Base-by-base conservation (phyloP, 2,329 filamentous ascomycete species). In the Diaporthe velutina region DNA sequence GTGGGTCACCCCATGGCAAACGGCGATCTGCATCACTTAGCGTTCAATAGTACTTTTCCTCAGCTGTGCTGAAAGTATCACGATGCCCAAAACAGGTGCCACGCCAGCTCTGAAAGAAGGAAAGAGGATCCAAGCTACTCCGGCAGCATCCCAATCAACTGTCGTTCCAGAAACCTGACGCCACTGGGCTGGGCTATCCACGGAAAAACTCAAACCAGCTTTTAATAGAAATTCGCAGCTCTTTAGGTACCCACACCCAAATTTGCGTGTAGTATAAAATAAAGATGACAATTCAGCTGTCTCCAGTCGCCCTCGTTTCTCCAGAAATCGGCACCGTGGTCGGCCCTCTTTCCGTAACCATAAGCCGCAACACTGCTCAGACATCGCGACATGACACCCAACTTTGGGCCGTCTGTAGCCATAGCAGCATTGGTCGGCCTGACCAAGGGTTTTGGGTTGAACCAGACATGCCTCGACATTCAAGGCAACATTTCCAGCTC, bases 401-500 rank as follows among this genome's bases (percentile, higher is more conserved):
- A 2, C 4, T 30, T 7, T 12, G 19, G 5, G 22, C 5, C 9
- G 0, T 40, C 17, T 25, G 12, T 54, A 5, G 45, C n/a, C 17
- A 30, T 58, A 19, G 33, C 33, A 8, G 33, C 25, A 38, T 30
- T 61, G 15, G 19, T 42, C 17, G 35, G 25, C 10, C 3, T 12
- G 45, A 25, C 48, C 33, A 28, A n/a, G 3, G 48, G 45, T 5
- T 33, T 60, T n/a, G 33, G 7, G 22, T 10, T 38, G 15, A 10
- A 68, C 33, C 40, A 72, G 38, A 54, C 70, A n/a, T 72, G 70
- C 19, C 30, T 28, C 10, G 57, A 72, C 19, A 72, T 72, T 4
- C 33, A 54, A 25, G 58, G 57, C 30, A 72, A 64, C n/a, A 17
- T 72, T 52, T 72, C 70, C 13, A 54, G 33, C 45, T 64, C 70